phyloP scores from a whole-genome alignment of 2,329 filamentous ascomycete genomes.

The Pyrenochaeta sp. region DNA sequence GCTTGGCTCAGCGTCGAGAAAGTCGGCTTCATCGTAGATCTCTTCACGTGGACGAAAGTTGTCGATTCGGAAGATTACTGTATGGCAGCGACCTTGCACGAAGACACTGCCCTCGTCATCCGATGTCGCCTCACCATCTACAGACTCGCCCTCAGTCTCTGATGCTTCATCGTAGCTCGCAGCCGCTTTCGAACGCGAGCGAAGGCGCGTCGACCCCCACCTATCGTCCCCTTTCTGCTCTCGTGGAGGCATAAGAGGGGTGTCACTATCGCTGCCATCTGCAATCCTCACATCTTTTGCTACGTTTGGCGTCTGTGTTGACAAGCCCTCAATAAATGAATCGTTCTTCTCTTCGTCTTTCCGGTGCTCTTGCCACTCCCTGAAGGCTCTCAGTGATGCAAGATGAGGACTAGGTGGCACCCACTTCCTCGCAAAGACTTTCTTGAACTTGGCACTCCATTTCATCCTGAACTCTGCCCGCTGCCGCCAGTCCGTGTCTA shows the following conservation, averaged over 20 bases:
- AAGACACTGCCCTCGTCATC: slow-evolving; percentile 40
- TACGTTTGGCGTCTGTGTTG: slow-evolving; percentile 12
- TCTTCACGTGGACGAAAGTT: slow-evolving; percentile 76
- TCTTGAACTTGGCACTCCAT: slow-evolving; percentile 76
- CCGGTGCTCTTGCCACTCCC: slow-evolving; percentile 47
- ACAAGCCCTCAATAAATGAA: slow-evolving; percentile 34
- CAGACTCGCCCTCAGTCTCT: slow-evolving; percentile 35
- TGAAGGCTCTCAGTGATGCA: slow-evolving; percentile 54
- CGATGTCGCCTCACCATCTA: slow-evolving; percentile 16
- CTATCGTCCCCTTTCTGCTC: slow-evolving; percentile 31
- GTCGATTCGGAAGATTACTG: slow-evolving; percentile 76
- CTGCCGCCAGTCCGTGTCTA: slow-evolving; percentile 82
- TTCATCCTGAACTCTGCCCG: slow-evolving; percentile 79
- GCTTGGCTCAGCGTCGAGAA: slow-evolving; percentile 69
- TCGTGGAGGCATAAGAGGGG: slow-evolving; percentile 28
- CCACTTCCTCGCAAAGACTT: slow-evolving; percentile 67
- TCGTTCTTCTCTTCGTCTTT: slow-evolving; percentile 21
- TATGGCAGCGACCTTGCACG: slow-evolving; percentile 74
- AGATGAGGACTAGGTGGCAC: slow-evolving; percentile 55
- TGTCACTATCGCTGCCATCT: slow-evolving; percentile 38
- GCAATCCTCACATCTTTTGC: slow-evolving; percentile 4
- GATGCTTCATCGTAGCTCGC: slow-evolving; percentile 42
- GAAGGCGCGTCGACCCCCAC: slow-evolving; percentile 43
- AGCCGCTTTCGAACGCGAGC: slow-evolving; percentile 35
- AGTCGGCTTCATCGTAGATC: slow-evolving; percentile 76